phyloP scores from a whole-genome alignment of 2,329 filamentous ascomycete genomes.

The Sclerotinia minor region DNA sequence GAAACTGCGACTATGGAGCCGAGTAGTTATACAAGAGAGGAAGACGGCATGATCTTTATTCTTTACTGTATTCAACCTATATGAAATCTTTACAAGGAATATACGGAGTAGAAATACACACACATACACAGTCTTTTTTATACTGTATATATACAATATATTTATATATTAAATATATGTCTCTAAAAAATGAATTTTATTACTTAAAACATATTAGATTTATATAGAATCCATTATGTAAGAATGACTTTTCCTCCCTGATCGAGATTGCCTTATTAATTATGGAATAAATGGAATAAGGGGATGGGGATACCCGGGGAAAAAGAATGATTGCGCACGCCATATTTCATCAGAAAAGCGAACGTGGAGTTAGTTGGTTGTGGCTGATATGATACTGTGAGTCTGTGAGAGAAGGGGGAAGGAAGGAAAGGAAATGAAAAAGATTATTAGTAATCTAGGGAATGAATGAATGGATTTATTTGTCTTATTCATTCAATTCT shows the following conservation, averaged over 20 bases:
- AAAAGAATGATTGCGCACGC: constrained; percentile 2
- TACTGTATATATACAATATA: too few relatives aligned
- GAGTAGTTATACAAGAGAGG: neutral
- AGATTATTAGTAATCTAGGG: neutral
- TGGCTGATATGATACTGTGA: constrained; percentile 4
- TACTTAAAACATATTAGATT: neutral
- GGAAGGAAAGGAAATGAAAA: too few relatives aligned
- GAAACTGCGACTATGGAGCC: neutral
- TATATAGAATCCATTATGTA: neutral
- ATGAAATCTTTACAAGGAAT: neutral
- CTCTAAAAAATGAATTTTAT: neutral
- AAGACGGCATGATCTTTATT: neutral
- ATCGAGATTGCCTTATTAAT: neutral
- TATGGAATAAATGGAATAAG: neutral
- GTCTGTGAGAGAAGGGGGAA: neutral
- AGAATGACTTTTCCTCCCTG: neutral
- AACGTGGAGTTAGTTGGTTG: neutral
- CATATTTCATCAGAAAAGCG: neutral
- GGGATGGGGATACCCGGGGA: neutral
- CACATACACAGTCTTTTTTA: neutral
- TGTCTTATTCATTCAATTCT: neutral
- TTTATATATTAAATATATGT: too few relatives aligned
- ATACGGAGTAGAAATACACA: neutral
- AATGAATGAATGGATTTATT: neutral
- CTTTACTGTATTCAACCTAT: neutral